Percentiles rank a stretch among this genome's conserved stretches.
phyloP scores from a whole-genome alignment of 192 early-diverging fungal genomes.

The Radiomyces spectabilis region DNA sequence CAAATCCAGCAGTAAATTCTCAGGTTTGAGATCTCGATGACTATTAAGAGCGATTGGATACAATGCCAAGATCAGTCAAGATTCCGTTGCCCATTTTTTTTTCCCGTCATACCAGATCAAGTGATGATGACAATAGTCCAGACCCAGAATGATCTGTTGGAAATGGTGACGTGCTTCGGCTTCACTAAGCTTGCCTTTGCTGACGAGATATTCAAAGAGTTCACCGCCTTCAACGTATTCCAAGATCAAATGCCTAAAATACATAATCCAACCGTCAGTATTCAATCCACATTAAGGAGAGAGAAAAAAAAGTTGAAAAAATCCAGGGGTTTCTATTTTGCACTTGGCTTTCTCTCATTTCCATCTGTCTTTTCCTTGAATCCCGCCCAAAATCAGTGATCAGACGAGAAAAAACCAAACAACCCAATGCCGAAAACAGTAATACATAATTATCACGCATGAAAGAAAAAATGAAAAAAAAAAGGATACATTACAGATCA shows the following conservation, averaged over 20 bases:
- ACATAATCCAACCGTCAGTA: too few species aligned
- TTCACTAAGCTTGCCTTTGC: slow-evolving; percentile 52
- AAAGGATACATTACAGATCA: slow-evolving; percentile 19
- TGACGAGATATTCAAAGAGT: slow-evolving; percentile 64
- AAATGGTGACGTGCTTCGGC: slow-evolving; percentile 59
- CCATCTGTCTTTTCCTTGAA: too few species aligned
- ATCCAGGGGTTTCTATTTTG: too few species aligned
- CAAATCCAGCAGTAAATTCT: slow-evolving; percentile 54
- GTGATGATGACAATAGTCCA: slow-evolving; percentile 61
- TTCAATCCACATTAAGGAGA: too few species aligned
- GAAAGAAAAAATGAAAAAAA: not conserved
- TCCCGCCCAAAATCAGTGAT: too few species aligned
- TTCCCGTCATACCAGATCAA: slow-evolving; percentile 52
- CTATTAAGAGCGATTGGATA: slow-evolving; percentile 1
- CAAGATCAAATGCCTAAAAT: slow-evolving; percentile 55
- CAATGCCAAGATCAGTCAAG: not conserved
- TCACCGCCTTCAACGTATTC: slow-evolving; percentile 69
- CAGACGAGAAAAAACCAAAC: not conserved
- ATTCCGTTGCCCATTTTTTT: not conserved
- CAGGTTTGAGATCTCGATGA: slow-evolving; percentile 94
- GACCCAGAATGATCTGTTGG: slow-evolving; percentile 63
- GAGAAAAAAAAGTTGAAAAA: too few species aligned
- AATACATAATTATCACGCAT: too few species aligned
- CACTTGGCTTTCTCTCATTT: too few species aligned
- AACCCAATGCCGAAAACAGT: not conserved